These are phyloP conservation scores for Petrea volubilis DNA, from an alignment of 257 asterid genomes.

Conservation along the genomic window DNA sequence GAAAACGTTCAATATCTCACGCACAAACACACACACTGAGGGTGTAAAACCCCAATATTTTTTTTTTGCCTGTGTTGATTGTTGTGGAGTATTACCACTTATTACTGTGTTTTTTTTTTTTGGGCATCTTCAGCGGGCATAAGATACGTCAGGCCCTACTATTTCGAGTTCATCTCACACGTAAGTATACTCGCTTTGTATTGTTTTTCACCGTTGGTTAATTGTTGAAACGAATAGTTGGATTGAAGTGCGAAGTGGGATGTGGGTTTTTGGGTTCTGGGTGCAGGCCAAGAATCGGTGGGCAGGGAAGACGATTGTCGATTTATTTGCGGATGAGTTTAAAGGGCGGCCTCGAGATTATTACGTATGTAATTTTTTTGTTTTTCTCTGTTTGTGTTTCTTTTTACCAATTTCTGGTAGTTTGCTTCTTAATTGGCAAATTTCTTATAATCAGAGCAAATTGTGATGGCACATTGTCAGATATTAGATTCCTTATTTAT, in stretches of 20 bases:
- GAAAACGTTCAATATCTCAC: too few species aligned
- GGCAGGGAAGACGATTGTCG: constrained; percentile 91
- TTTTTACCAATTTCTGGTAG: not conserved
- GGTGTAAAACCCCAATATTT: not conserved
- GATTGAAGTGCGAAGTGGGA: not conserved
- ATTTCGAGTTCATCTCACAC: constrained; percentile 91
- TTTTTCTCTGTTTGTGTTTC: not conserved
- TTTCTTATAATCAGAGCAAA: not conserved
- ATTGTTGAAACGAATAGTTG: not conserved
- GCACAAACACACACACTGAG: not conserved
- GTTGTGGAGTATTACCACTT: not conserved
- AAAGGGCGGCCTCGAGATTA: constrained; percentile 84
- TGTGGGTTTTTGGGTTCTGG: constrained; percentile 17
- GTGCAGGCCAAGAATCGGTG: constrained; percentile 85
- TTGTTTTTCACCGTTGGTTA: not conserved
- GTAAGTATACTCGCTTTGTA: constrained; percentile 39
- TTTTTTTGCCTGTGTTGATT: not conserved
- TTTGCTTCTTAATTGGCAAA: constrained; percentile 3
- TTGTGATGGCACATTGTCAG: not conserved
- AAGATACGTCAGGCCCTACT: constrained; percentile 89
- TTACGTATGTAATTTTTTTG: constrained; percentile 53
- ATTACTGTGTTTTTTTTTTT: not conserved
- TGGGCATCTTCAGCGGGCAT: constrained; percentile 57
- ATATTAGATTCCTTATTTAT: not conserved
- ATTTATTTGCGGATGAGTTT: constrained; percentile 87